phyloP scores from a whole-genome alignment of 331 rosid genomes.

The Erythrophleum ivorense region DNA sequence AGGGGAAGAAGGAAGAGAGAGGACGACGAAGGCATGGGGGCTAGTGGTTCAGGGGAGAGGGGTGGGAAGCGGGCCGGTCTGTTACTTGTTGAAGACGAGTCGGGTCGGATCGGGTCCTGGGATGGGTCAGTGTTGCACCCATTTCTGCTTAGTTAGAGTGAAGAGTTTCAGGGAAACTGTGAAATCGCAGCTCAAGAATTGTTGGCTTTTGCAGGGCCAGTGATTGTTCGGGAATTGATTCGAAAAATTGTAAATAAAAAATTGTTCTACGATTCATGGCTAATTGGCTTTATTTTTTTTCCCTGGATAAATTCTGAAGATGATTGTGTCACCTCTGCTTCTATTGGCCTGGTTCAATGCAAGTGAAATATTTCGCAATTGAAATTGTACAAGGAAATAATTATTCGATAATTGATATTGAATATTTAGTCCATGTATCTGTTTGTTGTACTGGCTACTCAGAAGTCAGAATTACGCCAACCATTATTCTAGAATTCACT shows the following conservation, averaged over 20 bases:
- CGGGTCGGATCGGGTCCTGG: slow-evolving; percentile 37
- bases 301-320: not conserved
- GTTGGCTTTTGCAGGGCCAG: slow-evolving; percentile 14
- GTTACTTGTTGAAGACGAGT: slow-evolving; percentile 65
- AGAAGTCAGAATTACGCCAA: not conserved
- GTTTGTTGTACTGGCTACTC: too few species aligned
- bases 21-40: slow-evolving; percentile 58
- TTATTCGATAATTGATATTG: not conserved
- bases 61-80: slow-evolving; percentile 50
- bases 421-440: not conserved
- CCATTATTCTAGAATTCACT: not conserved
- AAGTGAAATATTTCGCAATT: not conserved
- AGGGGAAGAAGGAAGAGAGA: not conserved
- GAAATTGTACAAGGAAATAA: not conserved
- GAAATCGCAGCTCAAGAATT: slow-evolving; percentile 53
- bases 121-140: slow-evolving; percentile 50
- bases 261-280: too few species aligned
- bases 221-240: not conserved
- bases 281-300: too few species aligned
- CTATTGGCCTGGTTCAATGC: not conserved
- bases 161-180: slow-evolving; percentile 57
- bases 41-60: slow-evolving; percentile 66
- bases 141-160: slow-evolving; percentile 59
- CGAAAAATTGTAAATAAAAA: not conserved
- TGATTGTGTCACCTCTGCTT: not conserved